Conservation (phyloP, 2,329 filamentous ascomycete genomes). For the Ploettnerulaceae sp. region DNA sequence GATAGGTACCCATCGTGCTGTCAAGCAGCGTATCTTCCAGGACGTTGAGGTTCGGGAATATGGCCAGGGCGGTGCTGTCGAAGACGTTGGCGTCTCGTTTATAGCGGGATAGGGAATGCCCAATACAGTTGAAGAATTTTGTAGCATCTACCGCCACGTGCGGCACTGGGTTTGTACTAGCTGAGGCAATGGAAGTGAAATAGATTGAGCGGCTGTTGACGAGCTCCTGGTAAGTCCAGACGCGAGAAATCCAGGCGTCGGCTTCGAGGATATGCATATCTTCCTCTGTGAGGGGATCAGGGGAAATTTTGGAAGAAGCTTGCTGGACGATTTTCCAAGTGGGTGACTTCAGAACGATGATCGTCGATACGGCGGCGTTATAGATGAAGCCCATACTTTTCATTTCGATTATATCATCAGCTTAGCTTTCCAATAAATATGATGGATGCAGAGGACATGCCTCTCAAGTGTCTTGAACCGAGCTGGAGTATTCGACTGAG, state of each 20-base stretch:
- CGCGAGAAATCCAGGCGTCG: constrained; percentile 16
- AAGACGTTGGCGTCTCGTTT: background rate
- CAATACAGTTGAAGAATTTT: constrained; percentile 6
- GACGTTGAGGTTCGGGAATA: constrained; percentile 11
- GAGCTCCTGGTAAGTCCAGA: constrained; percentile 22
- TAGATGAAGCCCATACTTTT: constrained; percentile 10
- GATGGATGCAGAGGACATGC: constrained; percentile 5
- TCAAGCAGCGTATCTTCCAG: constrained; percentile 11
- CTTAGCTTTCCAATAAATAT: background rate
- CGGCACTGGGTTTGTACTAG: background rate
- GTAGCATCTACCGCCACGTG: background rate
- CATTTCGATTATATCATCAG: background rate
- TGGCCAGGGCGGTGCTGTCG: constrained; percentile 3
- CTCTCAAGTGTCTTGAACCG: constrained; percentile 19
- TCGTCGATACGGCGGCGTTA: background rate
- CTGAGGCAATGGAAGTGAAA: background rate
- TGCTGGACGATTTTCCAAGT: constrained; percentile 5
- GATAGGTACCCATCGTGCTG: constrained; percentile 6
- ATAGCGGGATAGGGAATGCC: background rate
- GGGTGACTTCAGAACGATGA: constrained; percentile 3
- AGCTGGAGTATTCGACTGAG: constrained; percentile 10
- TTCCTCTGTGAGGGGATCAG: background rate
- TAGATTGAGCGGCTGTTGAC: constrained; percentile 9
- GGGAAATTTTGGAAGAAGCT: background rate
- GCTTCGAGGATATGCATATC: constrained; percentile 4